phyloP scores from a whole-genome alignment of 805 yeast species.

The Starmerella floricola region DNA sequence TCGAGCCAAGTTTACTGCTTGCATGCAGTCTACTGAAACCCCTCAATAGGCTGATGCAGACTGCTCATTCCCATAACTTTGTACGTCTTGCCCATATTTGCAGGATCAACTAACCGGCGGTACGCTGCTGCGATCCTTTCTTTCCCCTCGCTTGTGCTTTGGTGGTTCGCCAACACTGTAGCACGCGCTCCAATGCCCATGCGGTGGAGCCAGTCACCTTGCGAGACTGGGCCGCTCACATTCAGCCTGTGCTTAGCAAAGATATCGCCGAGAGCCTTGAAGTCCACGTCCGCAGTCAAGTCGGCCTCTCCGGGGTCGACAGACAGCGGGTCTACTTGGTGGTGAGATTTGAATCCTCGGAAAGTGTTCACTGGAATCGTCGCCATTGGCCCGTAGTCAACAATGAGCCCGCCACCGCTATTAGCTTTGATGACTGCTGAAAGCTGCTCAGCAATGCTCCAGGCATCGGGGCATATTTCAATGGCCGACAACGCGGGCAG shows the following conservation, averaged over 20 bases:
- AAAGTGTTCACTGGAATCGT: conserved; percentile 60
- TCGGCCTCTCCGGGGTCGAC: conserved; percentile 67
- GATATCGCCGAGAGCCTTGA: conserved; percentile 39
- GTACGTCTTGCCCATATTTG: conserved; percentile 66
- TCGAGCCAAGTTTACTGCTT: not conserved
- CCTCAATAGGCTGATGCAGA: conserved; percentile 11
- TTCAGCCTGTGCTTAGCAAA: conserved; percentile 28
- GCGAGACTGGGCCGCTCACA: conserved; percentile 51
- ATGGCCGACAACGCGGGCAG: conserved; percentile 47
- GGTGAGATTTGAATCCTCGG: conserved; percentile 61
- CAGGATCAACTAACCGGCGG: conserved; percentile 49
- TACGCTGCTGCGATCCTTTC: conserved; percentile 47
- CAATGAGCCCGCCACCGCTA: conserved; percentile 53
- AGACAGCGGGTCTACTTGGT: conserved; percentile 61
- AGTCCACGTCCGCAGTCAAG: conserved; percentile 74
- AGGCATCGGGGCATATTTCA: conserved; percentile 67
- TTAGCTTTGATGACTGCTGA: conserved; percentile 33
- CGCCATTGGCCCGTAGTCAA: conserved; percentile 63
- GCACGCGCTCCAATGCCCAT: conserved; percentile 66
- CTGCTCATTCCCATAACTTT: conserved; percentile 48
- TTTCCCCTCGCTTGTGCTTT: conserved; percentile 34
- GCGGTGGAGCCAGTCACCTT: conserved; percentile 66
- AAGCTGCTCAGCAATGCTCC: conserved; percentile 44
- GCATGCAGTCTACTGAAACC: conserved; percentile 5
- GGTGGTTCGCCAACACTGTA: conserved; percentile 35